Evolutionary conservation across 2,329 filamentous ascomycete genomes (phyloP), one percentile per base, ranked within the genome.

Genomic region (Trichophyton mentagrophytes): DNA sequence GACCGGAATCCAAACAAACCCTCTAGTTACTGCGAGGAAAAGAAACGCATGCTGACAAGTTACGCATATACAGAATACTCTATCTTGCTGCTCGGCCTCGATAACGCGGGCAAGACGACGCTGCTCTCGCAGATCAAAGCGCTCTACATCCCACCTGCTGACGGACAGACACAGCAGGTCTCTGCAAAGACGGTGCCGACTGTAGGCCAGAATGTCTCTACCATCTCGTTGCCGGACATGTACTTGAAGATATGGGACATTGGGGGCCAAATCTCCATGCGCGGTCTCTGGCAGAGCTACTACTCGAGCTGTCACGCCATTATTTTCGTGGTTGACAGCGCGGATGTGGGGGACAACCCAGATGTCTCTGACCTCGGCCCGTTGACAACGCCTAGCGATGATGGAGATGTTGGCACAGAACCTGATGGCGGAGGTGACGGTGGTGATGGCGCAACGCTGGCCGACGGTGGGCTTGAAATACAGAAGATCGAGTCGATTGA

Each of bases 241-340:
- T 96, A 97, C 79, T 81, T 99, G 70, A 96, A 96, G 79, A 88
- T 99, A 68, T 97, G 93, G 93, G 93, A 99, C 72, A 90, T 99
- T 0, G 93, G 93, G 65, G 93, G 93, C 5, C 93, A 99, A 75
- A 85, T 93, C 70, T 87, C 84, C 30, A 82, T 99, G 70, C 86
- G 93, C 64, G 87, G 87, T 65, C 83, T 97, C 36, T 99, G 93
- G 93, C 90, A 96, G 74, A 90, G 86, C 74, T 99, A 99, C 78
- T 99, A 96, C 79, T 81, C 85, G 58, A 89, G 85, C 73, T 95
- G 90, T 69, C 93, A 99, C 73, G 93, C 93, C 66, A 96, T 99
- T 69, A 89, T 99, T 65, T 99, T 97, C 75, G 90, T 99, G 63
- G 90, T 99, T 69, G 93, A 99, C 76, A 92, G 87, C 72, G 90